Conservation (phyloP, 1,284 basidiomycete species). For the Leccinum cinnamomeum region DNA sequence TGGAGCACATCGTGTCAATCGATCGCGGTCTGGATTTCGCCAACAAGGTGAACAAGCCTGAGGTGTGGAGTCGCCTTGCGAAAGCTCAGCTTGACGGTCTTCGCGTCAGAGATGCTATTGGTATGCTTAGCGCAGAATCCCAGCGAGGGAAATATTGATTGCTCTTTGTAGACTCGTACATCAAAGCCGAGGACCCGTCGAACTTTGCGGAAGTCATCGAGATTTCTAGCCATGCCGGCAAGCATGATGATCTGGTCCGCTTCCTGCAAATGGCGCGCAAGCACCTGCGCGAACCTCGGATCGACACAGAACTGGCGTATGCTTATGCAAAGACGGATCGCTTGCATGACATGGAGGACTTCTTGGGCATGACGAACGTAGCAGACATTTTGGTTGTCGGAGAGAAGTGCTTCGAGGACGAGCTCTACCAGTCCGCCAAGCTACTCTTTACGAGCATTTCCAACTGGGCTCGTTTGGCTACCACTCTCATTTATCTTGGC, state of each 20-base stretch:
- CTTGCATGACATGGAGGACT: conserved; percentile 99
- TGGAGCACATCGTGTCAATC: conserved; percentile 97
- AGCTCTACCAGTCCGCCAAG: conserved; percentile 96
- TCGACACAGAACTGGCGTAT: conserved; percentile 96
- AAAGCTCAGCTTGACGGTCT: conserved; percentile 99
- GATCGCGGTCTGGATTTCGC: conserved; percentile 97
- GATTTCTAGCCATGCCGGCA: conserved; percentile 93
- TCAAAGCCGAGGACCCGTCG: conserved; percentile 95
- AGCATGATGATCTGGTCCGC: conserved; percentile 97
- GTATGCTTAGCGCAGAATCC: conserved; percentile 41
- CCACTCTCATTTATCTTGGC: conserved; percentile 96
- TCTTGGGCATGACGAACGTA: conserved; percentile 98
- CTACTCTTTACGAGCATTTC: conserved; percentile 95
- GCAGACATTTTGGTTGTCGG: conserved; percentile 95
- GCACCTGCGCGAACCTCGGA: conserved; percentile 93
- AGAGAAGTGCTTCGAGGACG: conserved; percentile 99
- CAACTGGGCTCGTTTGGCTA: conserved; percentile 97
- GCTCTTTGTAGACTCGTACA: conserved; percentile 81
- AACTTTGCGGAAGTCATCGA: conserved; percentile 98
- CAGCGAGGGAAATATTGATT: conserved; percentile 9
- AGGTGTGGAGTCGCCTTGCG: conserved; percentile 95
- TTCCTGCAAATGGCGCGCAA: conserved; percentile 99
- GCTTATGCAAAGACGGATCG: conserved; percentile 97
- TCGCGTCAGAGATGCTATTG: conserved; percentile 97
- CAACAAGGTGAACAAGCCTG: conserved; percentile 94